A percentile compares a stretch with the other conserved stretches of the same genome.
Conservation (phyloP, 495 filamentous ascomycete species). For the Penicillium riverlandense region DNA sequence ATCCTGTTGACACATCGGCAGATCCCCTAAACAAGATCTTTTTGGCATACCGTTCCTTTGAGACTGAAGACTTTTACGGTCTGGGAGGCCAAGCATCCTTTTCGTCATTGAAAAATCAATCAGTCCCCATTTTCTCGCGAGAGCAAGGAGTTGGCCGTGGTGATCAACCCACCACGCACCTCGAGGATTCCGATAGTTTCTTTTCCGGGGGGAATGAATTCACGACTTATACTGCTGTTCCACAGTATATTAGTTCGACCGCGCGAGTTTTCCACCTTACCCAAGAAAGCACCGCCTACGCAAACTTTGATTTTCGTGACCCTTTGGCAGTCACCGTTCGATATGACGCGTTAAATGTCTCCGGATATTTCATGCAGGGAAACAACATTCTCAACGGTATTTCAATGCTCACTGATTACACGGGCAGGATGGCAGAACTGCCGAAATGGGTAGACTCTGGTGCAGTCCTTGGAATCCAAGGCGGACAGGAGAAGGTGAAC, state of each 20-base stretch:
- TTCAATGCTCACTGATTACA: slow-evolving; percentile 17
- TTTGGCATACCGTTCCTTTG: slow-evolving; percentile 13
- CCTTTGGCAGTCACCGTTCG: slow-evolving; percentile 12
- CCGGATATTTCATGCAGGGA: slow-evolving; percentile 17
- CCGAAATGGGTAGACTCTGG: slow-evolving; percentile 15
- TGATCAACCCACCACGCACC: slow-evolving; percentile 15
- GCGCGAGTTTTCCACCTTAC: slow-evolving; percentile 14
- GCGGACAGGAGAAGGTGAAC: slow-evolving; percentile 17
- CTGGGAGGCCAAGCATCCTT: slow-evolving; percentile 21
- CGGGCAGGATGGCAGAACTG: slow-evolving; percentile 14
- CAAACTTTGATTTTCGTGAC: slow-evolving; percentile 15
- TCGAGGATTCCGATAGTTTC: slow-evolving; percentile 14
- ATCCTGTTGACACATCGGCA: background rate
- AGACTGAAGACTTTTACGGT: slow-evolving; percentile 21
- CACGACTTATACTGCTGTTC: slow-evolving; percentile 16
- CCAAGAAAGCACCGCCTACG: slow-evolving; percentile 16
- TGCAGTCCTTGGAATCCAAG: slow-evolving; percentile 17
- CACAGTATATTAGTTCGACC: slow-evolving; percentile 16
- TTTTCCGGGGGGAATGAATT: slow-evolving; percentile 18
- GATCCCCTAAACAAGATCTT: slow-evolving; percentile 10
- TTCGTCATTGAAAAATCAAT: slow-evolving; percentile 21
- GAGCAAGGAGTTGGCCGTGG: slow-evolving; percentile 23
- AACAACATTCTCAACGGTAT: slow-evolving; percentile 13
- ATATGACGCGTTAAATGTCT: slow-evolving; percentile 9
- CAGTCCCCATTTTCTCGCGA: slow-evolving; percentile 19